Evolutionary conservation across 2,329 filamentous ascomycete genomes (phyloP).

Genomic region (Verticillium zaregamsianum): DNA sequence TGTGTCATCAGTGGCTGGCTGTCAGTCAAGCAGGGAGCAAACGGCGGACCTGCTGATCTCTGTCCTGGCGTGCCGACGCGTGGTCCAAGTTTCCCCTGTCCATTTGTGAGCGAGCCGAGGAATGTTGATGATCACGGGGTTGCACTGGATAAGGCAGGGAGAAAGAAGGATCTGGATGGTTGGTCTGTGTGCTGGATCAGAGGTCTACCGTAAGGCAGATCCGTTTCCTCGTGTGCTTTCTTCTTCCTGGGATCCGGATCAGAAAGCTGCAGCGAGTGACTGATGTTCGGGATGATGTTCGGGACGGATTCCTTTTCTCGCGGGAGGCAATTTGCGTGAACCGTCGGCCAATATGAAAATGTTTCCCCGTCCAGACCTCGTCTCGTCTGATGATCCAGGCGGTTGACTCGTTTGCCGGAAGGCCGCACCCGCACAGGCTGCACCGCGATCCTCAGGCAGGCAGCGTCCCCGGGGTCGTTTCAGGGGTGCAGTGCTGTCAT

Average conservation of each 20-base stretch:
- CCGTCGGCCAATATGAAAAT: neutral
- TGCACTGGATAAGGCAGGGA: neutral
- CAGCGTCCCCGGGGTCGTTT: neutral
- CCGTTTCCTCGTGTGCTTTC: neutral
- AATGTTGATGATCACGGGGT: neutral
- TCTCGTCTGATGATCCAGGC: neutral
- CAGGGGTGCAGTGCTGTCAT: neutral
- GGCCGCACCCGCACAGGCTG: neutral
- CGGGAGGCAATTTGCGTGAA: neutral
- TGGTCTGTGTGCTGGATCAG: neutral
- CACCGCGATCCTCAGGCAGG: neutral
- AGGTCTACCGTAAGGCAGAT: neutral
- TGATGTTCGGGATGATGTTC: neutral
- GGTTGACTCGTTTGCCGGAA: neutral
- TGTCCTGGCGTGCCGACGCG: neutral
- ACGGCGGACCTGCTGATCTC: neutral
- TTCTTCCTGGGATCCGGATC: neutral
- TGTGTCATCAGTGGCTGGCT: neutral
- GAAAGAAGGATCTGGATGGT: neutral
- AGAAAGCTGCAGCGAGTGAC: neutral
- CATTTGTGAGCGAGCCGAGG: neutral
- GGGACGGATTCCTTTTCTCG: neutral
- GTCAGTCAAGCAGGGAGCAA: neutral
- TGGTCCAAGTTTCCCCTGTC: neutral
- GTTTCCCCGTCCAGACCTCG: neutral